These are phyloP conservation scores for Dactylella cylindrospora DNA, from an alignment of 2,329 filamentous ascomycete species.

Conservation along the genomic window DNA sequence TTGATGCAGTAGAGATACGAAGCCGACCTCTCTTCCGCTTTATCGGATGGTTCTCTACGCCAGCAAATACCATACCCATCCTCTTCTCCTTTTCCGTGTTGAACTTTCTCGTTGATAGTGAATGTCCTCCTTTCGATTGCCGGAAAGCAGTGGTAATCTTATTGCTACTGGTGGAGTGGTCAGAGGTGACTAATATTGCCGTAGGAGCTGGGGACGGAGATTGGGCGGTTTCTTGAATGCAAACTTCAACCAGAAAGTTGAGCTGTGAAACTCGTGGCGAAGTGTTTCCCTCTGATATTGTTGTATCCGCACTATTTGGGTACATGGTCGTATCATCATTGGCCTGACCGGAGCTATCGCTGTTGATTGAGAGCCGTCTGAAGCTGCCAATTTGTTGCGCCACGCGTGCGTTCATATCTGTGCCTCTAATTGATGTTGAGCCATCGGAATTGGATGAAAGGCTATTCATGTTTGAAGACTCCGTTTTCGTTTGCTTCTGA, in stretches of 20 bases:
- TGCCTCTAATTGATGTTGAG: too few relatives aligned
- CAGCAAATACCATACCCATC: neutral
- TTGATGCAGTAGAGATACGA: neutral
- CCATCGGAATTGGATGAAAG: too few relatives aligned
- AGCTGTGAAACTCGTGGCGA: neutral
- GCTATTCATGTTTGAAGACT: too few relatives aligned
- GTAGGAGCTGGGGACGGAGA: neutral
- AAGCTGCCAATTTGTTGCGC: neutral
- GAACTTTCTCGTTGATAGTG: neutral
- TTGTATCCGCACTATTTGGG: constrained; percentile 32
- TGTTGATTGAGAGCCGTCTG: neutral
- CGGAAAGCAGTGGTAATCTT: constrained; percentile 16
- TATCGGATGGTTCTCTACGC: neutral
- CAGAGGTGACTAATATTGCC: neutral
- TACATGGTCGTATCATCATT: constrained; percentile 14
- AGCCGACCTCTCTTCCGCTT: too few relatives aligned
- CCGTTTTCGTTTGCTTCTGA: neutral
- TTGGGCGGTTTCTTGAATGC: constrained; percentile 1
- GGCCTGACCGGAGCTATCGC: constrained; percentile 2
- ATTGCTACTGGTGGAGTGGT: neutral
- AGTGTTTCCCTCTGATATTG: constrained; percentile 19
- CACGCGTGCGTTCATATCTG: too few relatives aligned
- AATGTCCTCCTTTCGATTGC: constrained; percentile 4
- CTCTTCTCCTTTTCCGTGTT: neutral
- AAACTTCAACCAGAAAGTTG: constrained; percentile 21